These are phyloP conservation scores for Peronospora belbahrii DNA, from an alignment of 352 stramenopile genomes.

Conservation along the genomic window DNA sequence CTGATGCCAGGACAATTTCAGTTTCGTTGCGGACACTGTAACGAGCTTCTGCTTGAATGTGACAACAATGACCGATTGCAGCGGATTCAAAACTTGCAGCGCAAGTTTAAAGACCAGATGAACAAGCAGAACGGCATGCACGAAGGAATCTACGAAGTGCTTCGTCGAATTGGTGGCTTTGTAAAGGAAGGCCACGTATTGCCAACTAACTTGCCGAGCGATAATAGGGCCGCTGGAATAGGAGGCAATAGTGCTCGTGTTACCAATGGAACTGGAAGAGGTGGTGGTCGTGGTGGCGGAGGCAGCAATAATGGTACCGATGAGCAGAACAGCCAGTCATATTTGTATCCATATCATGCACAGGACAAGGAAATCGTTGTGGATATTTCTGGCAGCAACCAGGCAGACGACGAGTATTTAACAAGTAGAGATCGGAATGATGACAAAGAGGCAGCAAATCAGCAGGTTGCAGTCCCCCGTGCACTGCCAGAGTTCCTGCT, in stretches of 20 bases:
- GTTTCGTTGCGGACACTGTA: conserved; percentile 84
- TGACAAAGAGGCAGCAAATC: conserved; percentile 47
- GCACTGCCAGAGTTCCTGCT: conserved; percentile 74
- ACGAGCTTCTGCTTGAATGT: conserved; percentile 76
- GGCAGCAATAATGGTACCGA: conserved; percentile 17
- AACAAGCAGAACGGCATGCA: conserved; percentile 80
- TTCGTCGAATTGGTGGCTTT: conserved; percentile 73
- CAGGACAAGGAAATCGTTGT: conserved; percentile 85
- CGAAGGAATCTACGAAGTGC: conserved; percentile 80
- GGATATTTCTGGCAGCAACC: conserved; percentile 71
- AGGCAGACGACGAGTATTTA: conserved; percentile 75
- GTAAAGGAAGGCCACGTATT: conserved; percentile 67
- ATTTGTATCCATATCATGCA: conserved; percentile 70
- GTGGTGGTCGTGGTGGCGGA: conserved; percentile 34
- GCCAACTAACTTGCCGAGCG: conserved; percentile 77
- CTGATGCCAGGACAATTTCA: conserved; percentile 77
- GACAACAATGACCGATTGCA: conserved; percentile 81
- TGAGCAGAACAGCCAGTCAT: conserved; percentile 70
- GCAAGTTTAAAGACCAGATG: conserved; percentile 87
- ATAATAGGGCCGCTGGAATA: conserved; percentile 74
- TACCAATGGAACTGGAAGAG: conserved; percentile 21
- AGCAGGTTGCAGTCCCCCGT: conserved; percentile 48
- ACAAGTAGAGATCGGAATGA: conserved; percentile 66
- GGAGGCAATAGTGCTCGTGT: conserved; percentile 58
- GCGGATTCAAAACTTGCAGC: conserved; percentile 67